phyloP scores from a whole-genome alignment of 768 basidiomycete genomes.

The Auriculariales sp. region DNA sequence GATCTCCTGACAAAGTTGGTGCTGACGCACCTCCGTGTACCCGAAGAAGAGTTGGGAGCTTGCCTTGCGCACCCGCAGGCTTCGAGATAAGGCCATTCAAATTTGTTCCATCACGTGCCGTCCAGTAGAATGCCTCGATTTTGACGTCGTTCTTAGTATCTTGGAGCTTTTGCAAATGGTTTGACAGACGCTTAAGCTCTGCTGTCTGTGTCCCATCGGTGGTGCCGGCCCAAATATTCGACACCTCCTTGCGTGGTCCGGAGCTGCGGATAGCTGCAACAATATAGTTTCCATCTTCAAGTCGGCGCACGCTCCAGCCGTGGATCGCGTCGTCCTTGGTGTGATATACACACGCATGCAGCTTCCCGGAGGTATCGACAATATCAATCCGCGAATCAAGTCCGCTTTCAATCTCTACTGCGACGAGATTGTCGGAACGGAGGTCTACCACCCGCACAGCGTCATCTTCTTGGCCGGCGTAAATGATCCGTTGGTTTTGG shows the following conservation, averaged over 20 bases:
- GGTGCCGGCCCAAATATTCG: constrained; percentile 4
- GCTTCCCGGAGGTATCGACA: constrained; percentile 1
- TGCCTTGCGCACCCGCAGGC: not conserved
- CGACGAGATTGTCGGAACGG: not conserved
- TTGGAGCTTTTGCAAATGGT: constrained; percentile 4
- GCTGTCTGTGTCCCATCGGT: not conserved
- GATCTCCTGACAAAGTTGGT: no score
- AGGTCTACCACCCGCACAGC: not conserved
- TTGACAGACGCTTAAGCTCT: constrained; percentile 5
- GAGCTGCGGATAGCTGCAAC: constrained; percentile 5
- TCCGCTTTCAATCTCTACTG: constrained; percentile 2
- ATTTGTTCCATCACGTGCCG: constrained; percentile 4
- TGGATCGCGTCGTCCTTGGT: not conserved
- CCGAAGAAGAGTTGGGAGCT: no score
- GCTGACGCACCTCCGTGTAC: no score
- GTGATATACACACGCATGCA: not conserved
- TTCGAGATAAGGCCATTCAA: constrained; percentile 6
- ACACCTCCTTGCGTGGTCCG: constrained; percentile 2
- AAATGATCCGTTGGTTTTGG: not conserved
- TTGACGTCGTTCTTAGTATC: not conserved
- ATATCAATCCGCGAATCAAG: constrained; percentile 6
- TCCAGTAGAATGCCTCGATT: constrained; percentile 4
- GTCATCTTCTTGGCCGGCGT: not conserved
- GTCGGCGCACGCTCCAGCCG: constrained; percentile 3
- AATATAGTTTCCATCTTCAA: constrained; percentile 1